phyloP scores from a whole-genome alignment of 768 basidiomycete genomes.

The Tylopilus plumbeoviolaceoides region DNA sequence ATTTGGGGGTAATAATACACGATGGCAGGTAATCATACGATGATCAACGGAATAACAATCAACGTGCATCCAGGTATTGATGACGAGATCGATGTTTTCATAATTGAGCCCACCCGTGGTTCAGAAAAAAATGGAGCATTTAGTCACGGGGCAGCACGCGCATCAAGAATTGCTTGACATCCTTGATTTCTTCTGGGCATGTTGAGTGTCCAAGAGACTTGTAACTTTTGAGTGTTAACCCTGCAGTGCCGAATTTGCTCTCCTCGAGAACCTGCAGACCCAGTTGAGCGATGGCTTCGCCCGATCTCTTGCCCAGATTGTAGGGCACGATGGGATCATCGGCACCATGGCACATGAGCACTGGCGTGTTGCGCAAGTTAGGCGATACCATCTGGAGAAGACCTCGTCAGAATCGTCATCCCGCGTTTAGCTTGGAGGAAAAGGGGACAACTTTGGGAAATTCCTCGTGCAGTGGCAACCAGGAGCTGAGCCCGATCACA shows the following conservation, averaged over 20 bases:
- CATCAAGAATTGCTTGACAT: slow-evolving; percentile 69
- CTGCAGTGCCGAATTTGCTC: slow-evolving; percentile 28
- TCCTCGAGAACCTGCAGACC: slow-evolving; percentile 41
- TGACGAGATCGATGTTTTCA: no score
- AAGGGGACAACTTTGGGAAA: slow-evolving; percentile 51
- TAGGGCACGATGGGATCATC: slow-evolving; percentile 70
- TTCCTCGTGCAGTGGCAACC: slow-evolving; percentile 65
- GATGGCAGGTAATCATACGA: no score
- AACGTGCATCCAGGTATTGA: no score
- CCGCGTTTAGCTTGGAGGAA: not conserved
- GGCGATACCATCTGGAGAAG: slow-evolving; percentile 52
- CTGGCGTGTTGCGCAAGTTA: slow-evolving; percentile 59
- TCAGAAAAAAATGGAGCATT: not conserved
- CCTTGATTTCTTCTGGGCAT: slow-evolving; percentile 57
- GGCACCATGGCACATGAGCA: slow-evolving; percentile 87
- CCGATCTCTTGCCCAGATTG: slow-evolving; percentile 49
- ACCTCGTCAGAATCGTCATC: slow-evolving; percentile 1
- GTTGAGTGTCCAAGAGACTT: slow-evolving; percentile 64
- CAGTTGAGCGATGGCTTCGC: slow-evolving; percentile 52
- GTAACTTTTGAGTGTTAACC: slow-evolving; percentile 67
- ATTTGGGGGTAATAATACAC: no score
- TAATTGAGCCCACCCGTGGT: no score
- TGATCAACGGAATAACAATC: no score
- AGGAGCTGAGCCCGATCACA: slow-evolving; percentile 70
- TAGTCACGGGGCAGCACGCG: slow-evolving; percentile 44